These are phyloP conservation scores for Xerocomus amazonicus DNA, from an alignment of 1,284 basidiomycete species.

Conservation along the genomic window DNA sequence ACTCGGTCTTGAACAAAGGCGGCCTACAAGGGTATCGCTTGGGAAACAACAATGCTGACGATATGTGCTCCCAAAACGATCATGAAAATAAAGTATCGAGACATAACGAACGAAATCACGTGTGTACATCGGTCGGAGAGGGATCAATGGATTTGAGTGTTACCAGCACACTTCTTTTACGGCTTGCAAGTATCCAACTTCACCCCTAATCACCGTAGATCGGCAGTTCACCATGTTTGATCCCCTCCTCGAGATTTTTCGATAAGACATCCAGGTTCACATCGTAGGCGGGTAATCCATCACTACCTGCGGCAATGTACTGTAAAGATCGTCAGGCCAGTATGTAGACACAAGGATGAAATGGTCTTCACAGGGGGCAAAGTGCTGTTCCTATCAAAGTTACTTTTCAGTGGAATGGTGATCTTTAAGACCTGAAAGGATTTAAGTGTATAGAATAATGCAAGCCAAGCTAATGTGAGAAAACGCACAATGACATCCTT, in stretches of 20 bases:
- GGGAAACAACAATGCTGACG: background rate
- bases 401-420: slow-evolving; percentile 37
- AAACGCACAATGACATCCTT: slow-evolving; percentile 39
- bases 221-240: slow-evolving; percentile 33
- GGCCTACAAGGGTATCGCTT: slow-evolving; percentile 2
- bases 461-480: too few relatives aligned
- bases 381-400: slow-evolving; percentile 44
- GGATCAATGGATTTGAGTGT: slow-evolving; percentile 17
- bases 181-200: background rate
- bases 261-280: slow-evolving; percentile 15
- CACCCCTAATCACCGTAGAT: slow-evolving; percentile 34
- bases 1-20: slow-evolving; percentile 1
- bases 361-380: slow-evolving; percentile 40
- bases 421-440: slow-evolving; percentile 46
- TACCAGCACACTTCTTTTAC: slow-evolving; percentile 7
- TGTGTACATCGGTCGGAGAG: background rate
- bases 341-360: background rate
- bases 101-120: too few relatives aligned
- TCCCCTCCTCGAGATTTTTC: slow-evolving; percentile 14
- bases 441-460: too few relatives aligned
- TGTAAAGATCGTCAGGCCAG: slow-evolving; percentile 2
- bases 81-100: background rate
- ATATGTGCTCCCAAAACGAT: background rate
- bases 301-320: slow-evolving; percentile 22
- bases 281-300: slow-evolving; percentile 24